phyloP scores from a whole-genome alignment of 1,139 yeast genomes.

The Suhomyces taliae region DNA sequence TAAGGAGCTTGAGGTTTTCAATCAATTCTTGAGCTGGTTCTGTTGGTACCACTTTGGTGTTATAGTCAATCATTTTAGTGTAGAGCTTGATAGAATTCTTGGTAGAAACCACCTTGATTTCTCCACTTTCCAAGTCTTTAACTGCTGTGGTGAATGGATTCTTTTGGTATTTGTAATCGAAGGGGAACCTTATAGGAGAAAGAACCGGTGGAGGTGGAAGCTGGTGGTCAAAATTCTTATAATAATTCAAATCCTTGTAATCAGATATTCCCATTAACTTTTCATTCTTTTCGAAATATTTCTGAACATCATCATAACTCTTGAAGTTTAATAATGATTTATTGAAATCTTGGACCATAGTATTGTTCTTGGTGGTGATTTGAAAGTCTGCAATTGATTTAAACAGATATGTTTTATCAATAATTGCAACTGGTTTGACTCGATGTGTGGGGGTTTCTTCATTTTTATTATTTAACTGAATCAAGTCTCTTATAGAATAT shows the following conservation, averaged over 20 bases:
- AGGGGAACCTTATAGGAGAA: slow-evolving; percentile 74
- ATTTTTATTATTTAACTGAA: slow-evolving; percentile 27
- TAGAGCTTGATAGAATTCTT: slow-evolving; percentile 43
- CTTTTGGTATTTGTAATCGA: slow-evolving; percentile 51
- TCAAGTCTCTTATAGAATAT: slow-evolving; percentile 53
- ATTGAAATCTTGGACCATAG: slow-evolving; percentile 40
- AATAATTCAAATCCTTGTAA: slow-evolving; percentile 25
- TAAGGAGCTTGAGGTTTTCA: slow-evolving; percentile 32
- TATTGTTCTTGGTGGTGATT: slow-evolving; percentile 58
- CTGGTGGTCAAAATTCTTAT: slow-evolving; percentile 53
- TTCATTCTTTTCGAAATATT: slow-evolving; percentile 41
- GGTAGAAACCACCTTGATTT: slow-evolving; percentile 40
- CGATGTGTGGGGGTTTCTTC: slow-evolving; percentile 28
- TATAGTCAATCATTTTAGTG: slow-evolving; percentile 44
- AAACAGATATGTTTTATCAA: slow-evolving; percentile 73
- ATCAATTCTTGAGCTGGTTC: slow-evolving; percentile 39
- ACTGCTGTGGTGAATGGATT: slow-evolving; percentile 53
- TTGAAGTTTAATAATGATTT: slow-evolving; percentile 24
- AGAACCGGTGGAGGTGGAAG: slow-evolving; percentile 87
- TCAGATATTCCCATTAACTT: slow-evolving; percentile 34
- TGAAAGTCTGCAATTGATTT: slow-evolving; percentile 91
- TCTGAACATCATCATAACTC: slow-evolving; percentile 39
- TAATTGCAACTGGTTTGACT: slow-evolving; percentile 63
- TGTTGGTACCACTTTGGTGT: slow-evolving; percentile 29
- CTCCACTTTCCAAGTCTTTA: slow-evolving; percentile 67